A percentile compares a stretch with the other conserved stretches of the same genome.
These are phyloP conservation scores for Meyerozyma sp. DNA, from an alignment of 1,139 yeast genomes.

Conservation along the genomic window DNA sequence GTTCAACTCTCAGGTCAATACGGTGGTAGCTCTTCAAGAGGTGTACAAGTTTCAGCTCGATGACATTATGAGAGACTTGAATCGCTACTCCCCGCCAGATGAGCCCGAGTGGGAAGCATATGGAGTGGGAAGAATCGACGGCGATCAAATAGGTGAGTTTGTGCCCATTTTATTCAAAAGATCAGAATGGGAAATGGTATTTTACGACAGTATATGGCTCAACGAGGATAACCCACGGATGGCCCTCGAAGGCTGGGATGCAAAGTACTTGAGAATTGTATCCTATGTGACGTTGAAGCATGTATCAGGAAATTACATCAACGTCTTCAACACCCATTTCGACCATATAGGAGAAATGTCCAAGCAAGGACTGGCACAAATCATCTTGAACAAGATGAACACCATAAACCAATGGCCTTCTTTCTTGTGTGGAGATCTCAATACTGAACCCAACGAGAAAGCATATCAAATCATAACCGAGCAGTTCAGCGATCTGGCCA, in stretches of 20 bases:
- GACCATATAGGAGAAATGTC: slow-evolving; percentile 51
- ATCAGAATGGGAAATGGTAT: slow-evolving; percentile 28
- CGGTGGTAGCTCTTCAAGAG: slow-evolving; percentile 33
- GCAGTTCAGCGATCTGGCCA: slow-evolving; percentile 26
- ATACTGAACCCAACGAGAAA: slow-evolving; percentile 12
- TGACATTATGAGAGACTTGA: slow-evolving; percentile 26
- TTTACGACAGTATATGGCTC: slow-evolving; percentile 31
- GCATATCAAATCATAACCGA: slow-evolving; percentile 25
- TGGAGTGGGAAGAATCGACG: slow-evolving; percentile 33
- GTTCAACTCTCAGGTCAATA: slow-evolving; percentile 19
- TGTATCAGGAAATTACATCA: slow-evolving; percentile 23
- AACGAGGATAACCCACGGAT: slow-evolving; percentile 22
- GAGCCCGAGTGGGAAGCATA: slow-evolving; percentile 26
- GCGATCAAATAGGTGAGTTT: slow-evolving; percentile 26
- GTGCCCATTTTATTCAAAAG: slow-evolving; percentile 28
- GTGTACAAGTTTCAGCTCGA: slow-evolving; percentile 29
- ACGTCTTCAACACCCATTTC: slow-evolving; percentile 54
- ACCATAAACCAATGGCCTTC: slow-evolving; percentile 36
- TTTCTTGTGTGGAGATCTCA: slow-evolving; percentile 28
- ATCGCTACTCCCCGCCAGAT: slow-evolving; percentile 15
- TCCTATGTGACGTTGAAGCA: slow-evolving; percentile 39
- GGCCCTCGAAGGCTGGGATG: slow-evolving; percentile 50
- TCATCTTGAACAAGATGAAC: slow-evolving; percentile 39
- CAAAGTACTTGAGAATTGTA: slow-evolving; percentile 42
- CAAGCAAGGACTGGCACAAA: slow-evolving; percentile 40